A percentile compares a stretch with the other conserved stretches of the same genome.
phyloP scores from a whole-genome alignment of 2,329 filamentous ascomycete species.

The Orbilia javanica region DNA sequence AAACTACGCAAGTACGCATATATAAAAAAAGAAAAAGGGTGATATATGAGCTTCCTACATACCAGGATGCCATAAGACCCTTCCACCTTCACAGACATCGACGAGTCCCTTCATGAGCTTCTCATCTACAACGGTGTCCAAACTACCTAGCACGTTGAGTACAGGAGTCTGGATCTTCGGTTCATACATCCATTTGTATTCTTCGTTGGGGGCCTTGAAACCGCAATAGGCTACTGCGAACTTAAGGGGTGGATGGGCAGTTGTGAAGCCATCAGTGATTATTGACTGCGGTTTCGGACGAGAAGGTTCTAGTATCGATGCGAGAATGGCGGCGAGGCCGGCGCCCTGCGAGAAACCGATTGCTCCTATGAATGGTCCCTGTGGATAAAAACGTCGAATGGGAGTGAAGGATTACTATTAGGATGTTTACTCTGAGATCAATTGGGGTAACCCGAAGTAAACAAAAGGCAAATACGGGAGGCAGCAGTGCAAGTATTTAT shows the following conservation, averaged over 20 bases:
- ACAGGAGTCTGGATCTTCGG: slow-evolving; percentile 73
- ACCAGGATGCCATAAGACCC: slow-evolving; percentile 76
- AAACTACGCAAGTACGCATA: too few species aligned
- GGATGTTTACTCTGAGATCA: slow-evolving; percentile 10
- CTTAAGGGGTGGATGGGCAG: slow-evolving; percentile 71
- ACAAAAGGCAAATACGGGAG: background rate
- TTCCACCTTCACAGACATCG: slow-evolving; percentile 70
- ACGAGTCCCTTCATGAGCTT: slow-evolving; percentile 71
- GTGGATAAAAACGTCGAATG: slow-evolving; percentile 46
- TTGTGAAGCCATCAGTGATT: slow-evolving; percentile 61
- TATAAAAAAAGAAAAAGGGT: too few species aligned
- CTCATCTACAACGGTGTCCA: slow-evolving; percentile 77
- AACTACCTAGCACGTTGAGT: slow-evolving; percentile 73
- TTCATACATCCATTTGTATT: slow-evolving; percentile 72
- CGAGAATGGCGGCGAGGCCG: slow-evolving; percentile 72
- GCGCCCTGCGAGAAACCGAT: slow-evolving; percentile 74
- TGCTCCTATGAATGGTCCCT: slow-evolving; percentile 73
- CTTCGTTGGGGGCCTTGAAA: slow-evolving; percentile 70
- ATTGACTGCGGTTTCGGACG: slow-evolving; percentile 59
- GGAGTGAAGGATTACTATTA: slow-evolving; percentile 41
- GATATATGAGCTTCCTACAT: slow-evolving; percentile 4
- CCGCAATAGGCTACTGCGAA: slow-evolving; percentile 75
- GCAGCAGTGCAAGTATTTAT: background rate
- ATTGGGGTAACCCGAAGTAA: slow-evolving; percentile 16
- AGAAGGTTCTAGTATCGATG: slow-evolving; percentile 70